Base-by-base conservation (phyloP, 331 rosid species). In the Erythrophleum ivorense region DNA sequence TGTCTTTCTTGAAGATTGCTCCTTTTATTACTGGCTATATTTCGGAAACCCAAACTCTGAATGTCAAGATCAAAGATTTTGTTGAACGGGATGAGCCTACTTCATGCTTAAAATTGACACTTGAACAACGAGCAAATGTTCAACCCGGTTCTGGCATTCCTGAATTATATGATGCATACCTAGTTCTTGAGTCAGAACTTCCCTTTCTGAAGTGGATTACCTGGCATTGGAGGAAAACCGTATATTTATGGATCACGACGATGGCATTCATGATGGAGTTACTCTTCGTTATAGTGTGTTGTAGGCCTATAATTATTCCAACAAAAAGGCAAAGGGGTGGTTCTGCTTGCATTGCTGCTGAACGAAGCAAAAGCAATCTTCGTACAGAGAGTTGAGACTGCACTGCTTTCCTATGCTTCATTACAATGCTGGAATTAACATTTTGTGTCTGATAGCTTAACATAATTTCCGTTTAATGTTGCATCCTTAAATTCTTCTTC, bases 101-200 rank as follows among this genome's bases (percentile, higher is more conserved):
- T 21, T 86, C 95, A 34, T 92, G 97, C 88, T 65, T 92, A 65
- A 91, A 78, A 84, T 90, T 95, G 80, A 90, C 88, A 36, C 89
- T 95, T 14, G 94, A 89, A 81, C 97, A 89, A 76, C 89, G 97
- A 59, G 95, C 97, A 50, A 92, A 88, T 81, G 87, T 83, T 81
- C 86, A 9, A 11, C 85, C 89, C 79, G 95, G 97, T 58, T 97
- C 95, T 48, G 98, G 98, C 69, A 91, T 94, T 80, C 98, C 97
- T 31, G 91, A 94, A 83, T 85, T 94, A 84, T 92, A 94, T 9
- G 94, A 91, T 76, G 90, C 97, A 78, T 84, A 82, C 34, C 45
- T 91, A 49, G 74, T 82, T 76, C 81, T 92, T 64, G 88, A 90
- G 59, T 92, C 97, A 0, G 83, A 91, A 78, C 94, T 88, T 84